Base-by-base conservation (phyloP, 1,284 basidiomycete species). In the Cystobasidiaceae sp. region DNA sequence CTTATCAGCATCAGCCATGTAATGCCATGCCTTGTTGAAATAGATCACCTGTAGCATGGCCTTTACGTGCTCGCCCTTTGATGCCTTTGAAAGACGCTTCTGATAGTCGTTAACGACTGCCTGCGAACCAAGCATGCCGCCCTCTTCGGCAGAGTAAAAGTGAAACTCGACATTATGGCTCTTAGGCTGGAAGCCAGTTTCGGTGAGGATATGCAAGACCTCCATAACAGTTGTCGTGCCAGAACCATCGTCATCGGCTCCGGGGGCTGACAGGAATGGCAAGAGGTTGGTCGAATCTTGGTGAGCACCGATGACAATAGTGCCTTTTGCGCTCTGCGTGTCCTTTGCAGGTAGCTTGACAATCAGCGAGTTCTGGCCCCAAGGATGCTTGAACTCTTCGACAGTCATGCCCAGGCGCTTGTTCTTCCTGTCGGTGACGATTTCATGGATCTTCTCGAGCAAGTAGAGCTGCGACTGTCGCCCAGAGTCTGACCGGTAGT, bases 181-280 rank as follows among this genome's bases (percentile, higher is more conserved):
- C 17, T 79, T 78, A 23, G 94, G 92, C 21, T 79, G 82, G 80
- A 88, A 97, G 72, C 86, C 84, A 49, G 86, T 82, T 19, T 82
- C 81, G 69, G 93, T 80, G 65, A 98, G 82, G 1, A 85, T 87
- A 34, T 89, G 85, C 76, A 96, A 91, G 8, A 90, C 83, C 79
- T 94, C 91, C 43, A 98, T 81, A 70, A 94, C 90, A 15, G 90
- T 92, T 66, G 94, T 91, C 30, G 86, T 89, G 61, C 94, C 96
- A 67, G 89, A 92, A 17, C 85, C 94, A 75, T 97, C 94, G 72
- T 92, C 90, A 79, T 86, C 84, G 27, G 83, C 82, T 0, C 70
- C 69, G 15, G 93, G 92, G 25, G 93, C 90, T 57, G 88, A 83
- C 33, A 90, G 79, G 81, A 93, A 93, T 6, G 90, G 90, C 83